Base-by-base conservation (phyloP, 2,329 filamentous ascomycete genomes). In the Botrytis porri region DNA sequence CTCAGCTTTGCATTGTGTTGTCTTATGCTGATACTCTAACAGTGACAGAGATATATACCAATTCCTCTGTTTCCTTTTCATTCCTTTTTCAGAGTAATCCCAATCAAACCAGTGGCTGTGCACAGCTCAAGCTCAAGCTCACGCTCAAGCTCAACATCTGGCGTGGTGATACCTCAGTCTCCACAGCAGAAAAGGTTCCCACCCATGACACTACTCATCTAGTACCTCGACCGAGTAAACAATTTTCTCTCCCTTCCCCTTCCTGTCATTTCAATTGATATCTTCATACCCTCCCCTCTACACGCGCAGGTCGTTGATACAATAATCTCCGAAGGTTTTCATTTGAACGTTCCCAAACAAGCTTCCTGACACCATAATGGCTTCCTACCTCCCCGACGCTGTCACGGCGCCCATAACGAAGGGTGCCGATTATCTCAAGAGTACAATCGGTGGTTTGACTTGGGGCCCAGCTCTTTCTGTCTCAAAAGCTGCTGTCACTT, bases 401-500 rank as follows among this genome's bases (percentile, higher is more conserved):
- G 74, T 85, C 72, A 80, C 80, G 37, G 76, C 79, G 74, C 82
- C 84, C 39, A 76, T 85, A 29, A 81, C 80, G 32, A 80, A 79
- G 57, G 80, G 82, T 57, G 80, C 81, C 37, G 83, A 85, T 71
- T 74, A 82, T 39, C 74, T 85, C 45, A 84, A 85, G 66, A 79
- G 81, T 39, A 78, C 80, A 35, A 76, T 86, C 35, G 83, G 84
- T 48, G 80, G 82, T 73, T 77, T 85, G 71, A 84, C 84, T 3
- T 86, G 83, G 80, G 22, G 83, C 80, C 29, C 60, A 12, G 70
- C 48, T 7, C 35, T 69, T 7, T 79, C 83, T 29, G 64, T 86
- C 32, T 86, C 85, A 41, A 86, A 84, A 77, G 81, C 83, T 2
- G 81, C 83, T 9, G 82, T 87, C 35, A 81, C 84, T 59, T 83